Base-by-base conservation (phyloP, 495 filamentous ascomycete genomes). In the Clavariopsis aquatica region DNA sequence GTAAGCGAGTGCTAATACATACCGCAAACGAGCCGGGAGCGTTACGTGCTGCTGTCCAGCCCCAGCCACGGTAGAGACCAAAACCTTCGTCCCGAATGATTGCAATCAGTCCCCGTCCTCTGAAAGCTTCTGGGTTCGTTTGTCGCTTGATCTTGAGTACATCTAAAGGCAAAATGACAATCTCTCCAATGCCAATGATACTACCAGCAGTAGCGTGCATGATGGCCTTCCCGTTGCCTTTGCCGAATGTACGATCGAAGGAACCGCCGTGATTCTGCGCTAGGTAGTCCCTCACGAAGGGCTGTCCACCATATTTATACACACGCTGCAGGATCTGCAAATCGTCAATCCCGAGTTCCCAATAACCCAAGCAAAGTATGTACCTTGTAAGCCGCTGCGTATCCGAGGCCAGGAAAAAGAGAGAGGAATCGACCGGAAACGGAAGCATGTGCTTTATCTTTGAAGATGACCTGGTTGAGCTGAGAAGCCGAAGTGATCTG, bases 141-240 rank as follows among this genome's bases (percentile, higher is more conserved):
- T 99, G 94, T 69, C 94, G 89, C 83, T 98, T 98, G 82, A 99
- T 99, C 84, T 99, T 99, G 24, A 99, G 82, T 13, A 99, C 94
- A 70, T 99, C 94, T 31, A 99, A 84, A 45, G 94, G 94, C 23
- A 99, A 84, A 2, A 99, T 82, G 63, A 99, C 82, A 67, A 99
- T 94, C 81, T 99, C 94, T 69, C 94, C 95, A 68, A 98, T 93
- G 73, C 94, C 94, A 72, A 98, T 96, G 65, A 99, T 69, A 80
- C 89, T 93, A 64, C 94, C 94, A 61, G 94, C 94, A 52, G 91
- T 95, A 22, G 94, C 96, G 76, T 94, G 89, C 89, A 98, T 89
- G 66, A 99, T 93, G 17, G 95, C 94, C 83, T 99, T 99, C 70
- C 94, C 94, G 52, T 88, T 96, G 75, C 95, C 93, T 78, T 91